Evolutionary conservation across 2,329 filamentous ascomycete genomes (phyloP), one percentile per base, ranked within the genome.

Genomic region (Colletotrichum camelliae): DNA sequence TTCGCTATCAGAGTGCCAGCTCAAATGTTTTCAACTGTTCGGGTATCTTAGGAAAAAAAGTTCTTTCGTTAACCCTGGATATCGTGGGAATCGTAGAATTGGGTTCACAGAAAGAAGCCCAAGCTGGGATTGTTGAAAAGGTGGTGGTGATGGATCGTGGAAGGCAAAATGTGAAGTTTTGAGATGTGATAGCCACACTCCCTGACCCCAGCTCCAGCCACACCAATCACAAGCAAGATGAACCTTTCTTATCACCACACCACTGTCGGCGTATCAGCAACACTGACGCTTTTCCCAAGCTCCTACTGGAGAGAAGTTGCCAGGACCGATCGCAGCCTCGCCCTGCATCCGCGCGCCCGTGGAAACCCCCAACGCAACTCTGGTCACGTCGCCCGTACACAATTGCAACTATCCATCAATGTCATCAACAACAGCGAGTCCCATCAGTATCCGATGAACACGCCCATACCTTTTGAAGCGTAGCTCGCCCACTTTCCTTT

Each of bases 291-390:
- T 73, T 73, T 60, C 65, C 70, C 74, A 73, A 76, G 74, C 74
- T 76, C 70, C 73, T 35, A 76, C 70, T 76, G 74, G 70, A 68
- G 70, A 73, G 70, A 68, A 69, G 58, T 68, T 57, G 21, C 64
- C 48, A 75, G 73, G 73, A 75, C 72, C 73, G 70, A 75, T 75
- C 73, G 70, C 43, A 75, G 73, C 73, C 73, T 75, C 73, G 70
- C 73, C 73, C 73, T 75, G 73, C 57, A 72, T 64, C 70, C 43
- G 64, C 73, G 73, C 58, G 70, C 39, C 73, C 70, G 73, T 72
- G 35, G 62, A 58, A 75, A 65, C 64, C 48, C 62, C 64, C 73
- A 52, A 60, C 64, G n/a, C 60, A 57, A 21, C 67, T 58, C 12
- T 65, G 61, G 33, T 60, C 21, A 29, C 64, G 33, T 60, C 31